Evolutionary conservation across 1,284 basidiomycete genomes (phyloP), one percentile per base, ranked within the genome.

Genomic region (Austroboletus niveus): DNA sequence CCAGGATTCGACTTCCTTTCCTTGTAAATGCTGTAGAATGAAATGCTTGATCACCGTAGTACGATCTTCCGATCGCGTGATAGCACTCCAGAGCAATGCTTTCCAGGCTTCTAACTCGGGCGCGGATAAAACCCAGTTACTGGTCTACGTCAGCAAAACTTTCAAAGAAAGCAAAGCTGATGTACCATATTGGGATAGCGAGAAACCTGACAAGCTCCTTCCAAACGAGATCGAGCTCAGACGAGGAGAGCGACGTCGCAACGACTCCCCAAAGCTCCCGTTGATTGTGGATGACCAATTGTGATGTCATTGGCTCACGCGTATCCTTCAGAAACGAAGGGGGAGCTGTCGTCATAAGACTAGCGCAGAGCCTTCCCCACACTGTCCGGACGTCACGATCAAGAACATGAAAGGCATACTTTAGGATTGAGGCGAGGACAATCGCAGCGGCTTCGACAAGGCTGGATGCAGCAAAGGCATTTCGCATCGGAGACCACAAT

Each of bases 401-500:
- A 7, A 64, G 59, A 15, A 79, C 50, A 10, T 66, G 59, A 53
- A 76, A 79, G 1, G 68, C 59, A 34, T 69, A 68, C 45, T 71
- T 69, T 20, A 82, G 55, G 11, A 82, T 55, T 0, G 68, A 68
- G 1, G 61, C 64, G 9, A 84, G 63, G 22, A 84, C 69, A 0
- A 62, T 60, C 47, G 74, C 73, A 4, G 81, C 79, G 1, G 71
- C 62, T 7, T 65, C 60, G 0, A 70, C 59, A 15, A 82, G 69
- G 69, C 66, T 72, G 8, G 65, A 29, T 1, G 60, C 43, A 30
- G 67, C 57, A 48, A 80, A 80, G 4, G 77, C 74, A 39, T 74
- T 74, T 62, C 69, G 74, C 62, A 77, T 69, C n/a, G 74, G 69
- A 17, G 52, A 66, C 82, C 81, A 85, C 31, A 84, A 64, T 46